Percentiles rank a stretch among this genome's conserved stretches.
These are phyloP conservation scores for Podospora sp. DNA, from an alignment of 495 filamentous ascomycete species.

Conservation along the genomic window DNA sequence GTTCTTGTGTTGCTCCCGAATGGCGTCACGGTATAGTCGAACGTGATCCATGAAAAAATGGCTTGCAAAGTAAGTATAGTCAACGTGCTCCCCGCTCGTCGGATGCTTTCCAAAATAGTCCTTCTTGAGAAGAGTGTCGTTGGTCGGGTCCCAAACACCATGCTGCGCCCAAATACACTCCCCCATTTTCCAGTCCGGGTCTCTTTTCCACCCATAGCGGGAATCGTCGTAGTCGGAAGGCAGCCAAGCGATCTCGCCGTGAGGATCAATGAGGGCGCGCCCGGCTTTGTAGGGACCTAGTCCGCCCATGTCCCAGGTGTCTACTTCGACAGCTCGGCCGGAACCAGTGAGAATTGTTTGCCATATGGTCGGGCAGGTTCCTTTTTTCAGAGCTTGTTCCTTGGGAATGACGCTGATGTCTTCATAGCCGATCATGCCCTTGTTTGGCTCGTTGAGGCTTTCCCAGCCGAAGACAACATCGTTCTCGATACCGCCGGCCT, in stretches of 20 bases:
- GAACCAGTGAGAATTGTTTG: conserved; percentile 90
- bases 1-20: conserved; percentile 73
- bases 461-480: conserved; percentile 95
- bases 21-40: conserved; percentile 69
- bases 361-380: conserved; percentile 92
- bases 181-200: conserved; percentile 85
- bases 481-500: conserved; percentile 86
- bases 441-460: conserved; percentile 90
- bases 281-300: conserved; percentile 91
- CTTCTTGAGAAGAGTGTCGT: conserved; percentile 75
- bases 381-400: conserved; percentile 91
- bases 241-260: conserved; percentile 84
- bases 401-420: conserved; percentile 80
- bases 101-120: conserved; percentile 87
- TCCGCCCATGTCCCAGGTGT: conserved; percentile 90
- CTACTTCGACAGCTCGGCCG: conserved; percentile 83
- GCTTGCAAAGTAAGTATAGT: conserved; percentile 85
- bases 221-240: conserved; percentile 78
- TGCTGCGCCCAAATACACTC: conserved; percentile 97
- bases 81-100: conserved; percentile 65
- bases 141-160: conserved; percentile 87
- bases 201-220: conserved; percentile 87
- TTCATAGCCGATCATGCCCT: conserved; percentile 82
- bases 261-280: conserved; percentile 78
- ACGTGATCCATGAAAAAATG: conserved; percentile 87